Base-by-base conservation (phyloP, 805 yeast species). In the Saccharomycopsis fibuligera region DNA sequence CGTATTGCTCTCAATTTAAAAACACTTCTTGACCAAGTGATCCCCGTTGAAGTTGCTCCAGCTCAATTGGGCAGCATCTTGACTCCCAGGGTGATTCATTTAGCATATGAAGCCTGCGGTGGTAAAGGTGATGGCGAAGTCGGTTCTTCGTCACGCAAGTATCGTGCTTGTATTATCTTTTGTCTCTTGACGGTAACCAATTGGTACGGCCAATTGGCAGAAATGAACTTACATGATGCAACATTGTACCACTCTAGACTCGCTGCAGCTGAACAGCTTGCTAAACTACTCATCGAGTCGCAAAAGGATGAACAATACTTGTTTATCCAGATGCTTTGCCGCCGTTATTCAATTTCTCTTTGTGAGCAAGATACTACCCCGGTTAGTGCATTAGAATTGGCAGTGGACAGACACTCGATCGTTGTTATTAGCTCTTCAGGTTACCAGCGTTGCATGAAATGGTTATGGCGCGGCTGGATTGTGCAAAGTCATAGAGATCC, bases 391-490 rank as follows among this genome's bases (percentile, higher is more conserved):
- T 66, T 88, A 54, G 96, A 88, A 61, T 63, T 87, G 58, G 95
- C 96, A 0, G 88, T 86, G 24, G 96, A 88, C 60, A 77, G 81
- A 76, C 96, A 88, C 57, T 76, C 85, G 8, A 81, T 90, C 6
- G 72, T 74, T 22, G 81, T 87, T 16, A 86, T 89, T 57, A 81
- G 88, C 2, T 78, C 95, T 0, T 68, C 83, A 5, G 96, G 96
- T 0, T 88, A 79, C 62, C 96, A 88, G 64, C 68, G 95, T 46
- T 86, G 96, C 66, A 75, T 87, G 58, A 79, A 82, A 56, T 88
- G 96, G 95, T 64, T 88, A 43, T 88, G 96, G 96, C 69, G 90
- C 48, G 96, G 96, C 25, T 86, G 96, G 95, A 85, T 88, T 54
- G 73, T 85, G 44, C 96, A 87, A 64, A 75, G 83, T 23, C 76